These are phyloP conservation scores for Rhamnella rubrinervis DNA, from an alignment of 331 rosid genomes.

Conservation along the genomic window DNA sequence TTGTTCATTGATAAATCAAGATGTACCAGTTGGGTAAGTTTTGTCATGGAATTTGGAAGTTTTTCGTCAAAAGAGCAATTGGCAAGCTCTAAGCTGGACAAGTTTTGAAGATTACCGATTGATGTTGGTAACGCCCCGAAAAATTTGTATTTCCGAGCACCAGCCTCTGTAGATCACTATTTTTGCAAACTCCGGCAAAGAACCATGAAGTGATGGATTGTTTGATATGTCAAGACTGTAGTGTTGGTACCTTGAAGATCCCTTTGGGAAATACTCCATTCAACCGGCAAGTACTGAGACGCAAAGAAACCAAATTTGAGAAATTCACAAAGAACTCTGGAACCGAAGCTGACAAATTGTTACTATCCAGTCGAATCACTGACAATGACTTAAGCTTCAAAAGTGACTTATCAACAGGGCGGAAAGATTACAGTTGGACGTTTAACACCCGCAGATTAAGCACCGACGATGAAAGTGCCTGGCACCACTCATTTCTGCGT, in stretches of 20 bases:
- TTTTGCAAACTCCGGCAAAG: constrained; percentile 29
- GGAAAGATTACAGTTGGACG: constrained; percentile 15
- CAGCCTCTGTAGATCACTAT: constrained; percentile 17
- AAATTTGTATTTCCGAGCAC: neutral
- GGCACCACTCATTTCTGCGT: neutral
- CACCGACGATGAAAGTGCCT: constrained; percentile 5
- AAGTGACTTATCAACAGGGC: constrained; percentile 38
- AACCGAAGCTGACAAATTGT: constrained; percentile 29
- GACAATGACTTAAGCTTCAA: constrained; percentile 32
- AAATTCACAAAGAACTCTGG: constrained; percentile 40
- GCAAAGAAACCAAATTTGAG: constrained; percentile 26
- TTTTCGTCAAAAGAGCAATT: constrained; percentile 11
- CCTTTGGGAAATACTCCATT: constrained; percentile 41
- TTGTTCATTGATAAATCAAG: neutral
- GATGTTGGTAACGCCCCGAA: constrained; percentile 28
- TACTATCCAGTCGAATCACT: neutral
- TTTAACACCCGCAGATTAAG: constrained; percentile 31
- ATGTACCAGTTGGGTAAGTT: constrained; percentile 19
- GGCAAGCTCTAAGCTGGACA: constrained; percentile 19
- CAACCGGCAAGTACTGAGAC: neutral
- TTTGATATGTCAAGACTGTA: constrained; percentile 16
- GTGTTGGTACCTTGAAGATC: constrained; percentile 36
- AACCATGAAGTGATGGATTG: constrained; percentile 8
- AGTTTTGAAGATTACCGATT: constrained; percentile 17
- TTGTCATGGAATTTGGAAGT: constrained; percentile 15